These are phyloP conservation scores for Cryptosporidium xiaoi DNA, from an alignment of 169 alveolate species.

Conservation along the genomic window DNA sequence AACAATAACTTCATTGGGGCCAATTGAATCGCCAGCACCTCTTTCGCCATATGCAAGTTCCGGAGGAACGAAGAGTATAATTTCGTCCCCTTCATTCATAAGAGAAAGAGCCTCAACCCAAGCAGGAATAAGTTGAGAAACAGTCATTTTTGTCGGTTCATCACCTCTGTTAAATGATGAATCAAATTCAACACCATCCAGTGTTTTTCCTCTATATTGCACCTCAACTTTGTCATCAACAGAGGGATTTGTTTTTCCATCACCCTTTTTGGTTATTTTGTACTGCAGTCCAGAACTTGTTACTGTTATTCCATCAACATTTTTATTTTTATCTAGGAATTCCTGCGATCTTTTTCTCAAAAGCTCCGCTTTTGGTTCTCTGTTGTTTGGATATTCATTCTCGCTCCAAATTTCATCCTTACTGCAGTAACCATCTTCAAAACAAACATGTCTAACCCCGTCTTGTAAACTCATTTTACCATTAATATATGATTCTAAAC, in stretches of 20 bases:
- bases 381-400: constrained; percentile 54
- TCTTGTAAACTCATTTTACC: constrained; percentile 9
- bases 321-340: constrained; percentile 28
- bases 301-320: constrained; percentile 16
- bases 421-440: constrained; percentile 9
- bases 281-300: constrained; percentile 59
- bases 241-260: constrained; percentile 22
- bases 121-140: constrained; percentile 63
- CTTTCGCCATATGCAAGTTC: constrained; percentile 57
- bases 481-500: constrained; percentile 9
- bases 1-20: constrained; percentile 56
- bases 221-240: constrained; percentile 58
- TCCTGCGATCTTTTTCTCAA: constrained; percentile 54
- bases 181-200: constrained; percentile 63
- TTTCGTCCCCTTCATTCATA: constrained; percentile 64
- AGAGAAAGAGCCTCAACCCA: constrained; percentile 64
- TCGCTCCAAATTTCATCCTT: constrained; percentile 33
- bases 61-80: constrained; percentile 19
- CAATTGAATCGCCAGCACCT: constrained; percentile 67
- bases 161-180: constrained; percentile 35
- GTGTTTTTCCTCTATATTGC: constrained; percentile 66
- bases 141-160: constrained; percentile 31
- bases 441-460: constrained; percentile 27
- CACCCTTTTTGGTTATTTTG: constrained; percentile 24
- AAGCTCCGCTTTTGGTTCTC: constrained; percentile 33